phyloP scores from a whole-genome alignment of 2,329 filamentous ascomycete species.

The Sporothrix pallida region DNA sequence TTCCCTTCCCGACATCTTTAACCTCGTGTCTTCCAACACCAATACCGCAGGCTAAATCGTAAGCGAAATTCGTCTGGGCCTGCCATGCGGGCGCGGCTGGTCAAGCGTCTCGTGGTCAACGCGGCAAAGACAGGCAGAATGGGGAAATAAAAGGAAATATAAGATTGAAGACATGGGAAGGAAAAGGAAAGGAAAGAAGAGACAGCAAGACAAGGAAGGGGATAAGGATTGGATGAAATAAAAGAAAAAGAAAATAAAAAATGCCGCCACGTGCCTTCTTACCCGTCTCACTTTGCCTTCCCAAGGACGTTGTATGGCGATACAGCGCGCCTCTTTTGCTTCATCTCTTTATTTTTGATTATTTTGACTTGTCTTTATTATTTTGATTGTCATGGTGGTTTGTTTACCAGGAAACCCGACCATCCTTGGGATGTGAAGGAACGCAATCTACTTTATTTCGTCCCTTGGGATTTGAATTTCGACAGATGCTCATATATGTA shows the following conservation, averaged over 20 bases:
- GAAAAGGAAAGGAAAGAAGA: not conserved
- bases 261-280: not conserved
- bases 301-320: not conserved
- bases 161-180: too few relatives aligned
- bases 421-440: not conserved
- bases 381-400: too few relatives aligned
- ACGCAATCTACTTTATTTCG: constrained; percentile 13
- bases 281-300: not conserved
- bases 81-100: not conserved
- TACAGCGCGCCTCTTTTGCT: not conserved
- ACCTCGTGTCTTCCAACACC: constrained; percentile 8
- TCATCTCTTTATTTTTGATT: constrained; percentile 1
- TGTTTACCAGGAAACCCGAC: constrained; percentile 14
- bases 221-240: not conserved
- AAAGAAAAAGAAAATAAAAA: not conserved
- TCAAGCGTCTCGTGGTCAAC: constrained; percentile 4
- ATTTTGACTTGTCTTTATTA: not conserved
- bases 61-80: constrained; percentile 24
- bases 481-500: not conserved
- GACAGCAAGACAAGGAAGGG: not conserved
- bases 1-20: not conserved
- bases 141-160: not conserved
- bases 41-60: constrained; percentile 24
- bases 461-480: constrained; percentile 1
- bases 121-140: not conserved